A percentile compares a stretch with the other conserved stretches of the same genome.
phyloP scores from a whole-genome alignment of 1,139 yeast genomes.

The Debaryomycetaceae sp. region DNA sequence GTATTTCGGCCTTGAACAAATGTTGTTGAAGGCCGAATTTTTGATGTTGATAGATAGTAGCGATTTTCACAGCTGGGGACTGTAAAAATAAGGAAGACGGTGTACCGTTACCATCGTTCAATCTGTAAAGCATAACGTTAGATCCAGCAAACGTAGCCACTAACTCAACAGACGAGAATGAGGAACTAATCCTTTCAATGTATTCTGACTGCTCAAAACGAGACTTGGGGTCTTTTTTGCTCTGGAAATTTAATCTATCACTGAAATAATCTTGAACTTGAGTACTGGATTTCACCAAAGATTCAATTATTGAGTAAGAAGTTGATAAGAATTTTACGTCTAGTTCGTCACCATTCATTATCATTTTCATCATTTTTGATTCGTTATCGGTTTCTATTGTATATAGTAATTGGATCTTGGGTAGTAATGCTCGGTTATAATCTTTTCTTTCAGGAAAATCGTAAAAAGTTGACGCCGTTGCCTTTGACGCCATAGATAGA shows the following conservation, averaged over 20 bases:
- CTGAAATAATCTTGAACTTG: slow-evolving; percentile 37
- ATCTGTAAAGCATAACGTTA: slow-evolving; percentile 50
- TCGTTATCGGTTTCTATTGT: slow-evolving; percentile 32
- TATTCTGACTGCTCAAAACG: slow-evolving; percentile 12
- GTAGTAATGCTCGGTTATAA: slow-evolving; percentile 62
- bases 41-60: slow-evolving; percentile 30
- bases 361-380: slow-evolving; percentile 34
- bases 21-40: slow-evolving; percentile 34
- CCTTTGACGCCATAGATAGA: slow-evolving; percentile 63
- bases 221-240: slow-evolving; percentile 12
- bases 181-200: slow-evolving; percentile 22
- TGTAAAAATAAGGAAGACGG: slow-evolving; percentile 61
- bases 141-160: slow-evolving; percentile 67
- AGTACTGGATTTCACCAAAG: slow-evolving; percentile 41
- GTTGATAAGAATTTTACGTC: slow-evolving; percentile 61
- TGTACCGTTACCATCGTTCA: slow-evolving; percentile 37
- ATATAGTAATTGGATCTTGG: slow-evolving; percentile 61
- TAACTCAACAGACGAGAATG: slow-evolving; percentile 48
- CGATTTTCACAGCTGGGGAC: slow-evolving; percentile 73
- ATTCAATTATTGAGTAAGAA: slow-evolving; percentile 47
- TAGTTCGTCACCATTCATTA: slow-evolving; percentile 61
- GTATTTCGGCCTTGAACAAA: slow-evolving; percentile 48
- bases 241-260: slow-evolving; percentile 13
- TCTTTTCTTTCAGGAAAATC: slow-evolving; percentile 48
- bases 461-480: slow-evolving; percentile 28